These are phyloP conservation scores for Arxiozyma slooffiae DNA, from an alignment of 1,139 yeast genomes.

Conservation along the genomic window DNA sequence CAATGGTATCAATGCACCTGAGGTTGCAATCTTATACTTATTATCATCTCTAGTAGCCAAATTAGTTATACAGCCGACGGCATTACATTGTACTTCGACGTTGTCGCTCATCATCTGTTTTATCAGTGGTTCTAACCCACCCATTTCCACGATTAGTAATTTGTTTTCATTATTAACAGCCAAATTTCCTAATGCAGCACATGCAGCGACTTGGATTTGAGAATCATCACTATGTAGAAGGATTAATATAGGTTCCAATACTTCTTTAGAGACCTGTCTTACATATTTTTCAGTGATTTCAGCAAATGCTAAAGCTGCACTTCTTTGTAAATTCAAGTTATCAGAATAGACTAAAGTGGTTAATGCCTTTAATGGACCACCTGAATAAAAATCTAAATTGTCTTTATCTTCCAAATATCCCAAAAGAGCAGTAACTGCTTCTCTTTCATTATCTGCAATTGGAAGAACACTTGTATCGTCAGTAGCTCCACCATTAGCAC, in stretches of 20 bases:
- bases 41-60: conserved; percentile 98
- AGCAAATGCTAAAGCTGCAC: conserved; percentile 97
- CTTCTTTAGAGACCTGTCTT: conserved; percentile 81
- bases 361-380: conserved; percentile 79
- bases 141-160: conserved; percentile 90
- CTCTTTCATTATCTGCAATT: conserved; percentile 93
- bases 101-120: conserved; percentile 96
- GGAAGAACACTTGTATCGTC: conserved; percentile 63
- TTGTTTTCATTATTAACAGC: conserved; percentile 96
- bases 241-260: conserved; percentile 83
- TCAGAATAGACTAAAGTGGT: conserved; percentile 91
- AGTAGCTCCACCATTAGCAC: conserved; percentile 2
- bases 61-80: conserved; percentile 97
- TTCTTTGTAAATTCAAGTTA: conserved; percentile 86
- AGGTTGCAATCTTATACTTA: conserved; percentile 87
- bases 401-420: conserved; percentile 74
- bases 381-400: conserved; percentile 72
- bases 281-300: conserved; percentile 96
- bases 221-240: conserved; percentile 79
- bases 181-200: conserved; percentile 94
- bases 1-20: conserved; percentile 92
- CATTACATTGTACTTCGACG: conserved; percentile 97
- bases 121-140: conserved; percentile 90
- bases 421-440: conserved; percentile 82
- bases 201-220: conserved; percentile 96